Percentiles rank a stretch among this genome's conserved stretches.
phyloP scores from a whole-genome alignment of 2,329 filamentous ascomycete genomes.

The Sclerotinia spermophila region DNA sequence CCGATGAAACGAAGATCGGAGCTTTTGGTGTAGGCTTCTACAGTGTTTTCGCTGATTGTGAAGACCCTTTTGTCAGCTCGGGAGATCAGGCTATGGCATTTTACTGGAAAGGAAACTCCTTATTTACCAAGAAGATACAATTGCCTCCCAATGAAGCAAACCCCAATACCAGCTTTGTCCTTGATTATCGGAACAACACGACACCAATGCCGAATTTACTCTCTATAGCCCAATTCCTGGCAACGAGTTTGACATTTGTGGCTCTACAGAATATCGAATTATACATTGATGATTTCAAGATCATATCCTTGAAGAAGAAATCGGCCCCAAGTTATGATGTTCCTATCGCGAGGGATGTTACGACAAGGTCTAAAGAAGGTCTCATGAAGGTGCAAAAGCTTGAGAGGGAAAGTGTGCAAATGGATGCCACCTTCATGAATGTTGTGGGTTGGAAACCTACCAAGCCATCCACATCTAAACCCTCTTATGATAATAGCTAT shows the following conservation, averaged over 20 bases:
- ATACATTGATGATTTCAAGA: conserved; percentile 81
- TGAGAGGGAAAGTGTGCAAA: conserved; percentile 82
- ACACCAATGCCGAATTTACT: conserved; percentile 83
- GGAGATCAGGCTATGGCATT: conserved; percentile 94
- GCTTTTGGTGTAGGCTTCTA: conserved; percentile 99
- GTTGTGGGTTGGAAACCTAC: conserved; percentile 79
- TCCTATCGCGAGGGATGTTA: conserved; percentile 71
- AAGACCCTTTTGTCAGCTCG: conserved; percentile 94
- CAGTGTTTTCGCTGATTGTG: conserved; percentile 96
- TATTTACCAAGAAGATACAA: conserved; percentile 84
- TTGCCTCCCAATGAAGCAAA: conserved; percentile 64
- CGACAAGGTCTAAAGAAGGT: conserved; percentile 78
- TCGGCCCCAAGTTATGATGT: conserved; percentile 72
- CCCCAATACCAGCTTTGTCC: conserved; percentile 81
- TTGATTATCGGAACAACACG: conserved; percentile 87
- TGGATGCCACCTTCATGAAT: conserved; percentile 86
- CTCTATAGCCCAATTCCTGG: conserved; percentile 85
- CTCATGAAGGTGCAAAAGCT: conserved; percentile 84
- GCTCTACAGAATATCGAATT: conserved; percentile 83
- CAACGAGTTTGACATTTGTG: conserved; percentile 94
- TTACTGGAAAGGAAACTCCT: conserved; percentile 98
- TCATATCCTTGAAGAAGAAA: conserved; percentile 79
- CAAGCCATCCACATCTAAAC: conserved; percentile 33
- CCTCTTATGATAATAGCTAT: conserved; percentile 39
- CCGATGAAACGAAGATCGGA: conserved; percentile 97